Percentiles rank a stretch among this genome's conserved stretches.
These are phyloP conservation scores for Hordeum marinum DNA, from an alignment of 176 grass and related monocot genomes.

Conservation along the genomic window DNA sequence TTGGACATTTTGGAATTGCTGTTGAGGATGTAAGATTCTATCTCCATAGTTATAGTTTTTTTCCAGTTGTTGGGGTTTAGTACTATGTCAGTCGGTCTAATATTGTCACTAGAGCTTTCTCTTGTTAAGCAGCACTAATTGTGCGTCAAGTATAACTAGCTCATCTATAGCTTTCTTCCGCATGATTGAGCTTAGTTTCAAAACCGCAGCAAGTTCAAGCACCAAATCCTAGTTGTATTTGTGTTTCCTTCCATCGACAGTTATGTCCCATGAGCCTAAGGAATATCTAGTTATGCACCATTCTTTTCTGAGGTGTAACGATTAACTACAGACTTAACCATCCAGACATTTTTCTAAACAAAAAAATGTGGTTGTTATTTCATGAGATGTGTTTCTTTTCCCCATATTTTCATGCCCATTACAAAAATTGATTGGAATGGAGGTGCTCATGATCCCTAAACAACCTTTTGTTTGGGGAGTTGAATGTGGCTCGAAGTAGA, in stretches of 20 bases:
- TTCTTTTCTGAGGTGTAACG: neutral
- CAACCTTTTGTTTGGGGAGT: neutral
- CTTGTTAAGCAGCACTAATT: neutral
- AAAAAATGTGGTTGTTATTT: neutral
- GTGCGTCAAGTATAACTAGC: neutral
- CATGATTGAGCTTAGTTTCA: neutral
- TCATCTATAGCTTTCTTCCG: neutral
- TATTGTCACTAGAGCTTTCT: neutral
- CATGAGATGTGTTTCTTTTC: neutral
- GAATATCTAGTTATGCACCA: neutral
- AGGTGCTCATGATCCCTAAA: neutral
- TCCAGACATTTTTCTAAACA: neutral
- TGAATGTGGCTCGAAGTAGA: neutral
- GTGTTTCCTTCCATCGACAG: neutral
- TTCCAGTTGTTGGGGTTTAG: slow-evolving; percentile 6
- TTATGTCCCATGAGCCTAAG: neutral
- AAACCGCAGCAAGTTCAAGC: neutral
- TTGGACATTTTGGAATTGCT: slow-evolving; percentile 91
- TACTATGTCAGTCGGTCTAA: neutral
- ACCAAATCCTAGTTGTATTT: neutral
- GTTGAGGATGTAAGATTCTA: slow-evolving; percentile 78
- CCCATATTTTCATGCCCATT: neutral
- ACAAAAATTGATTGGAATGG: neutral
- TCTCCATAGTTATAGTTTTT: neutral
- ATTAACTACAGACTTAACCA: neutral